These are phyloP conservation scores for Cladorrhinum samala DNA, from an alignment of 495 filamentous ascomycete species.

Conservation along the genomic window DNA sequence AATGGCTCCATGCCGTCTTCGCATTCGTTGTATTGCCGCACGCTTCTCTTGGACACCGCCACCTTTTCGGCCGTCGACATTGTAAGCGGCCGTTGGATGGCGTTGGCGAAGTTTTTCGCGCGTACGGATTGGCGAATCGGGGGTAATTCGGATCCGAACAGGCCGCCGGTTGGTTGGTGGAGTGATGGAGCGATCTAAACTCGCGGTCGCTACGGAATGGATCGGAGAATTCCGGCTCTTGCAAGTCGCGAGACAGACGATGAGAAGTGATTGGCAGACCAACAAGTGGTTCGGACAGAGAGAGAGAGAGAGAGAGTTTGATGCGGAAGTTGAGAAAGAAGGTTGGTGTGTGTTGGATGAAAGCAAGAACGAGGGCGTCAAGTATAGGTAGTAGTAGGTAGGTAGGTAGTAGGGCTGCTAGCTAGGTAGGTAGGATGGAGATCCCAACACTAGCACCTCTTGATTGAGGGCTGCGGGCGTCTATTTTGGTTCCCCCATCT, in stretches of 20 bases:
- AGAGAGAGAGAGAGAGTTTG: too few relatives aligned
- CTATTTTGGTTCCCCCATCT: not conserved
- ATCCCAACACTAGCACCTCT: not conserved
- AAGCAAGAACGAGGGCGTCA: too few relatives aligned
- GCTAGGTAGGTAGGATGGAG: not conserved
- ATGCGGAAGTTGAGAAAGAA: too few relatives aligned
- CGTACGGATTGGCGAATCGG: too few relatives aligned
- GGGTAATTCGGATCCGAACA: not conserved
- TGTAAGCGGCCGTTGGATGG: not conserved
- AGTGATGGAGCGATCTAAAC: not conserved
- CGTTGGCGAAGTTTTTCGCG: not conserved
- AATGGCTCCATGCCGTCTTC: slow-evolving; percentile 11
- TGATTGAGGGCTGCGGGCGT: not conserved
- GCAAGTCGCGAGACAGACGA: not conserved
- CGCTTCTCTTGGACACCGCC: slow-evolving; percentile 24
- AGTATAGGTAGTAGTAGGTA: not conserved
- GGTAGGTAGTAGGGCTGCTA: not conserved
- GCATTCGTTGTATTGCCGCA: slow-evolving; percentile 18
- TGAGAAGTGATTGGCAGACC: too few relatives aligned
- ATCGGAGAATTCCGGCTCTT: not conserved
- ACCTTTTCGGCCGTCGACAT: slow-evolving; percentile 17
- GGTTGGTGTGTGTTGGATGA: too few relatives aligned
- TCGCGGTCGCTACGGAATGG: not conserved
- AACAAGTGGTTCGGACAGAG: too few relatives aligned
- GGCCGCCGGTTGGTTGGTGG: not conserved